phyloP scores from a whole-genome alignment of 2,329 filamentous ascomycete genomes.

The Teratosphaeria pseudoeucalypti region DNA sequence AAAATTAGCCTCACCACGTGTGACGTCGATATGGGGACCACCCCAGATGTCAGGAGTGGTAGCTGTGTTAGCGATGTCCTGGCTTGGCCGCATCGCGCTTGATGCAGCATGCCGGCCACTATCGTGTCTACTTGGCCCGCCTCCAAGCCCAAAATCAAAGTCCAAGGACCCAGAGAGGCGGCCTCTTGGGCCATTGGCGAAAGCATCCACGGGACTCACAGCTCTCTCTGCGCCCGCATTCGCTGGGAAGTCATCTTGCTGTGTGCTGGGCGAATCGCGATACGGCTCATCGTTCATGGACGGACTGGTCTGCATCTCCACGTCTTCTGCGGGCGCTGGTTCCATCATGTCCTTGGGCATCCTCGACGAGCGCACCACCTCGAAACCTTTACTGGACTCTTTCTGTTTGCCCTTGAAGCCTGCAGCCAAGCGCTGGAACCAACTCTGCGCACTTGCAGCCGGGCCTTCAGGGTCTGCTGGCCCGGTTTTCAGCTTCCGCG shows the following conservation, averaged over 20 bases:
- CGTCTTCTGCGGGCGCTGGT: constrained; percentile 35
- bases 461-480: constrained; percentile 90
- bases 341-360: constrained; percentile 60
- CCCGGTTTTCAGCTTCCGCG: constrained; percentile 80
- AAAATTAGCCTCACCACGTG: background rate
- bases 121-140: constrained; percentile 3
- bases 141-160: constrained; percentile 17
- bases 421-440: constrained; percentile 65
- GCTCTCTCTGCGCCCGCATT: constrained; percentile 6
- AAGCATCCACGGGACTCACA: constrained; percentile 10
- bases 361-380: constrained; percentile 82
- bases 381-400: constrained; percentile 86
- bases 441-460: constrained; percentile 78
- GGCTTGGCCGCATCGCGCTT: background rate
- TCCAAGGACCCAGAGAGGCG: constrained; percentile 1
- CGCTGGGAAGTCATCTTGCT: constrained; percentile 8
- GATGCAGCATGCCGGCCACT: background rate
- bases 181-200: background rate
- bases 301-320: constrained; percentile 25
- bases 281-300: constrained; percentile 24
- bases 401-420: constrained; percentile 56
- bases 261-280: constrained; percentile 18
- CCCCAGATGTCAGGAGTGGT: background rate
- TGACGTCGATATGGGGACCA: background rate
- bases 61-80: background rate